A percentile compares a stretch with the other conserved stretches of the same genome.
Evolutionary conservation across 257 asterid genomes (phyloP).

Genomic region (Apocynum venetum): DNA sequence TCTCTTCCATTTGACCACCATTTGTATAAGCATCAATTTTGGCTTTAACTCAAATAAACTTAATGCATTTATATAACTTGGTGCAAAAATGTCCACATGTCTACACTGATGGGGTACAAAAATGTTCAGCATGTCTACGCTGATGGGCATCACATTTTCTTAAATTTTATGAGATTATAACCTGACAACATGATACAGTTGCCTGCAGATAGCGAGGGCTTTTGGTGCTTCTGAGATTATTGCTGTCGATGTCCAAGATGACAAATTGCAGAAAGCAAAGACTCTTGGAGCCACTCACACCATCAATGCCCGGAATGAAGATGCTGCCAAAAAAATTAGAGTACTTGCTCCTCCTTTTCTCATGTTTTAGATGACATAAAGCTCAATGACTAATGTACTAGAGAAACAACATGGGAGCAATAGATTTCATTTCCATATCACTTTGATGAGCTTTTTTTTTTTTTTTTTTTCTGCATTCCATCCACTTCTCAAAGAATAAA

Average conservation of each 20-base stretch:
- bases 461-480: not conserved
- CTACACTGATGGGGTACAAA: not conserved
- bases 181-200: constrained; percentile 49
- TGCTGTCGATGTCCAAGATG: constrained; percentile 95
- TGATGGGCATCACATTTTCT: constrained; percentile 7
- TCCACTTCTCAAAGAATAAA: not conserved
- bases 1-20: not conserved
- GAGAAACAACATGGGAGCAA: not conserved
- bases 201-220: constrained; percentile 96
- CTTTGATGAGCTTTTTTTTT: not conserved
- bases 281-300: constrained; percentile 82
- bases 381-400: not conserved
- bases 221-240: constrained; percentile 97
- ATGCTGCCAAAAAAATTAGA: constrained; percentile 63
- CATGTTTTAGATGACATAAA: constrained; percentile 1
- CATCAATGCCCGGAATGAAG: constrained; percentile 71
- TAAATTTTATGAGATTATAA: constrained; percentile 23
- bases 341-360: constrained; percentile 29
- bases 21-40: not conserved
- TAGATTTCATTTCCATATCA: not conserved
- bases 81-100: not conserved
- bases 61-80: not conserved
- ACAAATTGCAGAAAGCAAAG: constrained; percentile 81
- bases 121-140: not conserved
- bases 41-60: not conserved